Percentiles rank a stretch among this genome's conserved stretches.
These are phyloP conservation scores for Ascochyta rabiei DNA, from an alignment of 2,329 filamentous ascomycete genomes.

Conservation along the genomic window DNA sequence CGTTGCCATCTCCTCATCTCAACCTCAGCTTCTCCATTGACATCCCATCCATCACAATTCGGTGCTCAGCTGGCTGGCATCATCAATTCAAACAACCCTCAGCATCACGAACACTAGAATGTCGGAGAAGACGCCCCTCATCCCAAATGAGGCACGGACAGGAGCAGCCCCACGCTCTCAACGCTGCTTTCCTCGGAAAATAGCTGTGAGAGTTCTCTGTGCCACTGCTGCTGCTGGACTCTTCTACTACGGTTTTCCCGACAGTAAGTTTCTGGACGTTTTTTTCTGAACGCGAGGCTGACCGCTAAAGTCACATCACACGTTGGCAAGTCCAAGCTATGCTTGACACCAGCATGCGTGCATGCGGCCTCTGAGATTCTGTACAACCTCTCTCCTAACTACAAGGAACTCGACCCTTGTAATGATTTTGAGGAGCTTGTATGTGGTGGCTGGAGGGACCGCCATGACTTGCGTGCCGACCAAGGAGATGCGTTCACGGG, in stretches of 20 bases:
- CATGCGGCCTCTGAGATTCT: constrained; percentile 68
- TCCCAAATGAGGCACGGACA: constrained; percentile 19
- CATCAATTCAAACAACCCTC: neutral
- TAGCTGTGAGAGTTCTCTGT: constrained; percentile 24
- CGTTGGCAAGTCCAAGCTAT: constrained; percentile 40
- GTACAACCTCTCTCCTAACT: constrained; percentile 66
- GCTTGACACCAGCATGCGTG: constrained; percentile 65
- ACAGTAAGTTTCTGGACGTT: constrained; percentile 1
- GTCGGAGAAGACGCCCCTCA: constrained; percentile 30
- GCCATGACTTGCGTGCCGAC: constrained; percentile 69
- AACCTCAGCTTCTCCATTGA: constrained; percentile 1
- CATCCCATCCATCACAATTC: constrained; percentile 16
- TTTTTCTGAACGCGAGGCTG: neutral
- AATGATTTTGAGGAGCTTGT: constrained; percentile 71
- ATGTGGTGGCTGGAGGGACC: constrained; percentile 69
- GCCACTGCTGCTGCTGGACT: constrained; percentile 25
- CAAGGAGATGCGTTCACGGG: constrained; percentile 66
- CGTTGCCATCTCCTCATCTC: constrained; percentile 14
- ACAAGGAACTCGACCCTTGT: constrained; percentile 69
- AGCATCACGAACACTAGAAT: constrained; percentile 14
- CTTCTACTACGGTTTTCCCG: constrained; percentile 28
- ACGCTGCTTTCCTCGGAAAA: constrained; percentile 20
- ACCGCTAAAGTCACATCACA: constrained; percentile 1
- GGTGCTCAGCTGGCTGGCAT: constrained; percentile 37
- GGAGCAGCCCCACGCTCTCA: constrained; percentile 17